Conservation (phyloP, 768 basidiomycete species). For the Suillus subluteus region DNA sequence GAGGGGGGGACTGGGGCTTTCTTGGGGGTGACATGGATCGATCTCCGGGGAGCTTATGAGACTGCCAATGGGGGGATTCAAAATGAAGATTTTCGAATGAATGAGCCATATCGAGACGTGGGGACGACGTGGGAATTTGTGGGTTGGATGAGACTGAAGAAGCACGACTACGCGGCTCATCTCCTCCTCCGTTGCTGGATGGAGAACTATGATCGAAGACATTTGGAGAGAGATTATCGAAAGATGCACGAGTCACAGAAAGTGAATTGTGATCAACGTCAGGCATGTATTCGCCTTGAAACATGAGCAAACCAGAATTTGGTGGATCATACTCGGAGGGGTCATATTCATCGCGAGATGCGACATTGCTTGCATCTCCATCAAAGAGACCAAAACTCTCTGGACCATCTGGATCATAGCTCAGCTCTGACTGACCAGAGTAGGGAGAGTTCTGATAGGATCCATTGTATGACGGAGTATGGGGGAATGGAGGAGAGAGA, state of each 20-base stretch:
- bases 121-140: slow-evolving; percentile 50
- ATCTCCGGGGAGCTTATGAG: slow-evolving; percentile 49
- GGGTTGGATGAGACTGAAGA: slow-evolving; percentile 70
- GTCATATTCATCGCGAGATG: slow-evolving; percentile 60
- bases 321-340: slow-evolving; percentile 74
- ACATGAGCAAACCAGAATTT: slow-evolving; percentile 56
- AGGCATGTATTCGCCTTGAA: slow-evolving; percentile 53
- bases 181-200: slow-evolving; percentile 58
- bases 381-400: slow-evolving; percentile 54
- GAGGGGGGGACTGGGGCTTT: slow-evolving; percentile 69
- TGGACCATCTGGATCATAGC: slow-evolving; percentile 49
- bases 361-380: slow-evolving; percentile 43
- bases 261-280: slow-evolving; percentile 37
- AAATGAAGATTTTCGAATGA: slow-evolving; percentile 68
- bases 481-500: slow-evolving; percentile 45
- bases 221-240: slow-evolving; percentile 42
- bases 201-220: slow-evolving; percentile 70
- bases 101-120: slow-evolving; percentile 56
- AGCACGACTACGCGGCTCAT: slow-evolving; percentile 56
- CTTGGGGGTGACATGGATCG: slow-evolving; percentile 41
- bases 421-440: slow-evolving; percentile 70
- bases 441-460: slow-evolving; percentile 76
- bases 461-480: slow-evolving; percentile 61
- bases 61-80: slow-evolving; percentile 63
- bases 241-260: slow-evolving; percentile 39